These are phyloP conservation scores for Beta corolliflora DNA, from an alignment of 179 eudicot species.

Conservation along the genomic window DNA sequence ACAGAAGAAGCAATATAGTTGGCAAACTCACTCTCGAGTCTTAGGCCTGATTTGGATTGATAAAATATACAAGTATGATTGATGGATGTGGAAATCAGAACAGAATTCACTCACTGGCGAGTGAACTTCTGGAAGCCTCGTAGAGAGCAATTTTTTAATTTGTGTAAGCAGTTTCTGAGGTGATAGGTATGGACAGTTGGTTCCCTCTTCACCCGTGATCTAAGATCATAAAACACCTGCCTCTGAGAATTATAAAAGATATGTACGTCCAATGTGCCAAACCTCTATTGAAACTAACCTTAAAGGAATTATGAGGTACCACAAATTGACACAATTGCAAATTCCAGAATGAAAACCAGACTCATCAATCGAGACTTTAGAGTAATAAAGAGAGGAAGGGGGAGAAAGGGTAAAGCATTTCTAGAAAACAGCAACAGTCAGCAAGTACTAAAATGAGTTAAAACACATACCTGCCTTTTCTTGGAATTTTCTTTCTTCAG, in stretches of 20 bases:
- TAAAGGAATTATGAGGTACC: background rate
- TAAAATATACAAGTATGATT: too few relatives aligned
- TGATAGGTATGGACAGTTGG: background rate
- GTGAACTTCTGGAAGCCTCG: background rate
- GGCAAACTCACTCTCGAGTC: too few relatives aligned
- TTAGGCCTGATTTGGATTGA: background rate
- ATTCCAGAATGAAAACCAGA: background rate
- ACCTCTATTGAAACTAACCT: too few relatives aligned
- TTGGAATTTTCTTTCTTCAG: conserved; percentile 95
- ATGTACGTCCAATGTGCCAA: too few relatives aligned
- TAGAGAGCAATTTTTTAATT: background rate
- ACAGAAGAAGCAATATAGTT: too few relatives aligned
- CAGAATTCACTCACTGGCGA: too few relatives aligned
- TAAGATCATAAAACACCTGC: too few relatives aligned
- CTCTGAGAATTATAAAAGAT: too few relatives aligned
- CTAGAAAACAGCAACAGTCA: background rate
- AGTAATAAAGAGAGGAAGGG: too few relatives aligned
- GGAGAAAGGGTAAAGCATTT: too few relatives aligned
- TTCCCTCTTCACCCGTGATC: background rate
- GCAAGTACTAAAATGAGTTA: background rate
- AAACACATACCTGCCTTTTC: conserved; percentile 73
- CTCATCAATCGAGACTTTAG: too few relatives aligned
- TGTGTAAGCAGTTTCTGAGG: background rate
- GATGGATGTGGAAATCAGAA: background rate
- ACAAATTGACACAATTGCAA: background rate